These are phyloP conservation scores for Acacia acuminata DNA, from an alignment of 306 rosid species.

Conservation along the genomic window DNA sequence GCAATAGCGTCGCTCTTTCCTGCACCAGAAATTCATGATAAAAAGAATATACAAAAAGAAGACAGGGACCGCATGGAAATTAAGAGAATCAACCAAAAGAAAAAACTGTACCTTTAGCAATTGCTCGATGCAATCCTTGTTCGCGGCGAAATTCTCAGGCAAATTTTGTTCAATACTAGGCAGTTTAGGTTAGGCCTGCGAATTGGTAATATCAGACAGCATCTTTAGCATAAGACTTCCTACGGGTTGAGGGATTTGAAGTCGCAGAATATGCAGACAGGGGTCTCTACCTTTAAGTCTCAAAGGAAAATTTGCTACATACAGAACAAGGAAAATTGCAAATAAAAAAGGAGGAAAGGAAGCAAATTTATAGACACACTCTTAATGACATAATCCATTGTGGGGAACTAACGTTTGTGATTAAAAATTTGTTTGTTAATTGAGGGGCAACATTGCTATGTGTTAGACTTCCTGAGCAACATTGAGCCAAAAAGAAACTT, in stretches of 20 bases:
- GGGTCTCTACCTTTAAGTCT: too few relatives aligned
- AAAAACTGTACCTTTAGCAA: conserved; percentile 41
- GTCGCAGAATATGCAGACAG: conserved; percentile 56
- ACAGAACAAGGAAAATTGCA: too few relatives aligned
- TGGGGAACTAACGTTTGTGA: too few relatives aligned
- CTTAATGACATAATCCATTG: too few relatives aligned
- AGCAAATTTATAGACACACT: too few relatives aligned
- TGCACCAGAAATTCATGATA: conserved; percentile 35
- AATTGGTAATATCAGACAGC: conserved; percentile 67
- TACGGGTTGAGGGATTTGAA: conserved; percentile 41
- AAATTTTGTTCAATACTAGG: conserved; percentile 31
- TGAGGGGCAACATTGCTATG: too few relatives aligned
- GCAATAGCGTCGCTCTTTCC: conserved; percentile 58
- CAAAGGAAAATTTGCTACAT: too few relatives aligned
- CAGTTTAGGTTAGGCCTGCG: conserved; percentile 30
- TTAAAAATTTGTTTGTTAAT: too few relatives aligned
- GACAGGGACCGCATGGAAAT: not conserved
- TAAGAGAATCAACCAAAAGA: not conserved
- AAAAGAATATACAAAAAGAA: not conserved
- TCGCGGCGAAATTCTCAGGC: conserved; percentile 8
- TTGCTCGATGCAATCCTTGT: conserved; percentile 46
- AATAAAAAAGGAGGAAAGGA: too few relatives aligned
- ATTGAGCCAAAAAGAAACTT: too few relatives aligned
- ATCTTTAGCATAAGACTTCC: conserved; percentile 52
- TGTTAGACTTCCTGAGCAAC: too few relatives aligned